phyloP scores from a whole-genome alignment of 2,329 filamentous ascomycete species.

The Plenodomus tracheiphilus region DNA sequence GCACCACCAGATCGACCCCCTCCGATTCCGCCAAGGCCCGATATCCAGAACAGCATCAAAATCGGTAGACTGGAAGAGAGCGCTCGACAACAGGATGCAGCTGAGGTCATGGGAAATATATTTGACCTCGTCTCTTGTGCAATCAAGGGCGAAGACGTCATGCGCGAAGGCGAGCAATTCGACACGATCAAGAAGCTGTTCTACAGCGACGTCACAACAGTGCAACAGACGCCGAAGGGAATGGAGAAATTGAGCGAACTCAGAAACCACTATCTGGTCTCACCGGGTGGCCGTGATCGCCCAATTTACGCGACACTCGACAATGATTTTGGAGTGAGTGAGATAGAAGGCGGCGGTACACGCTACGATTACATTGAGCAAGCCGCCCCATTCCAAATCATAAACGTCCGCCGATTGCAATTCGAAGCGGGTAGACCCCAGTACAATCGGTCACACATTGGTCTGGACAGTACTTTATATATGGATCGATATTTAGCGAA shows the following conservation, averaged over 20 bases:
- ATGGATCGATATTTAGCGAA: conserved; percentile 75
- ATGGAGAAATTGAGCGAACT: conserved; percentile 57
- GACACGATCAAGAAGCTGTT: conserved; percentile 69
- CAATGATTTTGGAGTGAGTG: conserved; percentile 79
- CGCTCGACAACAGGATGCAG: conserved; percentile 85
- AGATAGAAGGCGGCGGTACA: conserved; percentile 53
- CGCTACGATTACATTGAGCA: conserved; percentile 52
- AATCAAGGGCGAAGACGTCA: conserved; percentile 70
- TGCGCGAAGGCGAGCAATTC: conserved; percentile 73
- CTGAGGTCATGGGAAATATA: conserved; percentile 92
- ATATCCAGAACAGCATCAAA: conserved; percentile 27
- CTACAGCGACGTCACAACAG: conserved; percentile 52
- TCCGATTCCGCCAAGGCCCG: conserved; percentile 61
- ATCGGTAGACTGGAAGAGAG: conserved; percentile 60
- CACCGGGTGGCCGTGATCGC: conserved; percentile 60
- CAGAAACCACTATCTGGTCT: conserved; percentile 66
- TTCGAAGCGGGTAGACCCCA: conserved; percentile 60
- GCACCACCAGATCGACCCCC: conserved; percentile 55
- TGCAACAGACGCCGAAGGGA: conserved; percentile 41
- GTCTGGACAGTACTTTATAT: conserved; percentile 79
- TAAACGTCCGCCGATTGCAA: conserved; percentile 83
- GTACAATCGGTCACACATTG: conserved; percentile 62
- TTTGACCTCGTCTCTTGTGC: conserved; percentile 89
- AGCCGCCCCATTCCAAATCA: conserved; percentile 83
- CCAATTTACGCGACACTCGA: conserved; percentile 85